A percentile compares a stretch with the other conserved stretches of the same genome.
Evolutionary conservation across 768 basidiomycete genomes (phyloP).

Genomic region (Amanita thiersii): DNA sequence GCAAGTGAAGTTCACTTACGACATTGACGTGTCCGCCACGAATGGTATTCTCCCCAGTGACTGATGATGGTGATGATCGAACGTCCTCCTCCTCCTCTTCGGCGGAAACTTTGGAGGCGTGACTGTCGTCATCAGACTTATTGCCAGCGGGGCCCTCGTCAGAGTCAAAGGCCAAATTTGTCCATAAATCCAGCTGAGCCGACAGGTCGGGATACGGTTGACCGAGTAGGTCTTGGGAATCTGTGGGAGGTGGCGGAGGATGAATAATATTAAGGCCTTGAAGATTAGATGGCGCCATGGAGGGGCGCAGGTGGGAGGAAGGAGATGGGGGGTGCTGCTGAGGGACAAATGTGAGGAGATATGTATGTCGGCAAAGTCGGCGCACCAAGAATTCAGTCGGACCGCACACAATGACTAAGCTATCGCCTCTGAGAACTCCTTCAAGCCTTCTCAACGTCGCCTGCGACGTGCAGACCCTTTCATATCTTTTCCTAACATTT

Average conservation of each 20-base stretch:
- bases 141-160: slow-evolving; percentile 50
- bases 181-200: slow-evolving; percentile 80
- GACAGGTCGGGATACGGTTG: slow-evolving; percentile 66
- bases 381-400: too few species aligned
- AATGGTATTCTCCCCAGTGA: slow-evolving; percentile 30
- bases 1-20: slow-evolving; percentile 38
- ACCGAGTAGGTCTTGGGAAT: slow-evolving; percentile 53
- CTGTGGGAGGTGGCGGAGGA: slow-evolving; percentile 30
- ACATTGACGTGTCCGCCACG: slow-evolving; percentile 55
- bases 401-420: too few species aligned
- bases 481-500: too few species aligned
- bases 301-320: slow-evolving; percentile 9
- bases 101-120: slow-evolving; percentile 22
- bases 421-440: too few species aligned
- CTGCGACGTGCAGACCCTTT: too few species aligned
- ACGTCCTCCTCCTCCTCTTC: slow-evolving; percentile 45
- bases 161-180: slow-evolving; percentile 69
- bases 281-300: slow-evolving; percentile 56
- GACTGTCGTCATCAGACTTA: slow-evolving; percentile 26
- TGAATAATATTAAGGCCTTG: slow-evolving; percentile 80
- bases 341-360: slow-evolving; percentile 9
- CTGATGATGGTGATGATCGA: slow-evolving; percentile 20
- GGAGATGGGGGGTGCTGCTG: slow-evolving; percentile 7
- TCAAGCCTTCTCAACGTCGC: too few species aligned
- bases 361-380: too few species aligned